Evolutionary conservation across 495 filamentous ascomycete species (phyloP).

Genomic region (Pseudoneurospora amorphoporcata): DNA sequence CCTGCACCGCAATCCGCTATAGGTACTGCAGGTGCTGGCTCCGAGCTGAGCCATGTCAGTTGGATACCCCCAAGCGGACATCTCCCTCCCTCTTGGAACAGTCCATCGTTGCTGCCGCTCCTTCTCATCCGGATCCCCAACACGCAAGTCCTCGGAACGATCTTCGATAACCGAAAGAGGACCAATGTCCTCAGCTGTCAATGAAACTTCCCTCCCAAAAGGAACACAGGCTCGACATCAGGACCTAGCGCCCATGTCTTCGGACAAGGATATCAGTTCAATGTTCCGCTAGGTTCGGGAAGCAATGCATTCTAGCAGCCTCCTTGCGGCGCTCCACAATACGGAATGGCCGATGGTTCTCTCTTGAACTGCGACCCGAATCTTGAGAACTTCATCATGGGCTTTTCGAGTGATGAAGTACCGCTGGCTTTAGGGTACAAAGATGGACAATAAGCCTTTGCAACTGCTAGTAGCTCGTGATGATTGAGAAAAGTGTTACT

Average conservation of each 20-base stretch:
- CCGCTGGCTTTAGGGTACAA: not conserved
- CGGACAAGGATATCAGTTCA: not conserved
- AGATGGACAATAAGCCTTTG: not conserved
- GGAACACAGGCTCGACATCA: not conserved
- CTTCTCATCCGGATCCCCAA: not conserved
- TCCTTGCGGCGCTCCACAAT: not conserved
- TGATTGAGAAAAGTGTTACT: not conserved
- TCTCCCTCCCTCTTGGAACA: not conserved
- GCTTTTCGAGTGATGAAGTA: not conserved
- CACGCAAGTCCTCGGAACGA: not conserved
- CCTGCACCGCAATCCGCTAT: not conserved
- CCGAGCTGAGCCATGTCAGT: too few species aligned
- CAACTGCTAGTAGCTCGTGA: not conserved
- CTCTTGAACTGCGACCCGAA: constrained; percentile 16
- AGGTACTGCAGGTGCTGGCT: not conserved
- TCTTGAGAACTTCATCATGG: constrained; percentile 1
- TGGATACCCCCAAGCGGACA: not conserved
- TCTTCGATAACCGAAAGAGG: not conserved
- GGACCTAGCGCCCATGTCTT: not conserved
- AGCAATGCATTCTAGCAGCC: constrained; percentile 9
- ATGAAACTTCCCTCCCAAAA: not conserved
- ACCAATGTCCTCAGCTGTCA: not conserved
- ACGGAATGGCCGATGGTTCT: constrained; percentile 1
- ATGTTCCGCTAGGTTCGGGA: constrained; percentile 2
- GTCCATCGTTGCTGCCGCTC: not conserved